phyloP scores from a whole-genome alignment of 2,329 filamentous ascomycete genomes.

The Epichloe coenophiala region DNA sequence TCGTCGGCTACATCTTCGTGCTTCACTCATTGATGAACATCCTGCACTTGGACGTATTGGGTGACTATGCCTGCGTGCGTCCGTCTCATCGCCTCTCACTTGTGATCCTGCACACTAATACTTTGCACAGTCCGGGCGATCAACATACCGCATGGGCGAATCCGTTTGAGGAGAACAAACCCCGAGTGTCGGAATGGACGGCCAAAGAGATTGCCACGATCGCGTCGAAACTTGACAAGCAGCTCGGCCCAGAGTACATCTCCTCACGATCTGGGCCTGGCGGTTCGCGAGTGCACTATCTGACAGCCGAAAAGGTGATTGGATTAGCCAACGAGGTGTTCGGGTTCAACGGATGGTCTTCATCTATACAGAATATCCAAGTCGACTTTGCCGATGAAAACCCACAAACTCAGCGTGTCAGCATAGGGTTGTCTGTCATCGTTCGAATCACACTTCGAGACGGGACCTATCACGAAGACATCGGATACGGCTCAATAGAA shows the following conservation, averaged over 20 bases:
- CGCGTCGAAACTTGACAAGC: conserved; percentile 75
- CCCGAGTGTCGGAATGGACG: conserved; percentile 65
- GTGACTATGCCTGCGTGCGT: conserved; percentile 31
- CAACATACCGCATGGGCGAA: conserved; percentile 51
- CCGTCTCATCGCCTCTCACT: conserved; percentile 4
- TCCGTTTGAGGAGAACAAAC: conserved; percentile 64
- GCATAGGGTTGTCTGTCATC: conserved; percentile 76
- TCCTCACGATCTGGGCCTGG: conserved; percentile 73
- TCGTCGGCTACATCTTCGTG: background rate
- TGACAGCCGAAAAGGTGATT: conserved; percentile 91
- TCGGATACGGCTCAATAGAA: conserved; percentile 92
- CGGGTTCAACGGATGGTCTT: conserved; percentile 96
- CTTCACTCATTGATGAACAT: background rate
- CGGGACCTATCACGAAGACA: conserved; percentile 94
- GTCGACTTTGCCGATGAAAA: conserved; percentile 93
- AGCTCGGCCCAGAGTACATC: conserved; percentile 91
- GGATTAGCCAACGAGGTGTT: conserved; percentile 90
- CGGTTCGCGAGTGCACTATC: conserved; percentile 79
- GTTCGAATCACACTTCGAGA: conserved; percentile 82
- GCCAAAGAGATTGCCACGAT: conserved; percentile 83
- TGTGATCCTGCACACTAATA: conserved; percentile 8
- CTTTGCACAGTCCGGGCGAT: conserved; percentile 45
- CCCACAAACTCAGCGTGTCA: conserved; percentile 63
- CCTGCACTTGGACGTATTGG: conserved; percentile 1
- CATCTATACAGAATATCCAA: conserved; percentile 84